Base-by-base conservation (phyloP, 2,329 filamentous ascomycete genomes). In the Fusarium bulbicola region DNA sequence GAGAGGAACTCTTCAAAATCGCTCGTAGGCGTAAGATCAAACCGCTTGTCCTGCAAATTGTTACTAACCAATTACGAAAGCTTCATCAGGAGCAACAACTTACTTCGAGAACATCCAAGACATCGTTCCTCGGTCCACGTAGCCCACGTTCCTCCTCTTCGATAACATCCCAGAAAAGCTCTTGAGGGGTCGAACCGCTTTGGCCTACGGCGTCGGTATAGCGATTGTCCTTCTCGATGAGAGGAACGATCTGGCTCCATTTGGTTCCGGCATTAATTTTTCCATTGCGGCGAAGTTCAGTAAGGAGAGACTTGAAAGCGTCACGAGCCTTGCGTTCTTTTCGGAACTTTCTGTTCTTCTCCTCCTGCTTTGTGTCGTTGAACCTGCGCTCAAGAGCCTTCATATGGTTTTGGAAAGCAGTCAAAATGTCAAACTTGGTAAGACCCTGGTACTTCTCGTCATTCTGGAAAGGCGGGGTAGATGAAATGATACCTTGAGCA, bases 101-200 rank as follows among this genome's bases (percentile, higher is more conserved):
- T 82, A 96, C 94, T 86, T 97, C 93, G 76, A 97, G 87, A 75
- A 96, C 94, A 83, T 97, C 95, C 73, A 96, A 85, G 43, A 97
- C 93, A 79, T 95, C 91, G 79, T 96, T 97, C 69, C 94, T 89
- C 54, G 92, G 92, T 56, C 90, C 91, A 69, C 95, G 92, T 53
- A 98, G 86, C n/a, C 92, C 91, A 65, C 93, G 91, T 79, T 99
- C 95, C 81, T 98, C 95, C 81, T 97, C 95, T 81, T 98, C 96
- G 32, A 98, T 88, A 53, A 95, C 86, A 80, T 99, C 96, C 94
- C 95, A 98, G 85, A 99, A 98, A 12, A 99, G 86, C 78, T 98
- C 95, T 73, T 97, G 88, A 20, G 96, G 94, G 9, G 90, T 93
- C 9, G 95, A 97, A 63, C 95, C 95, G 66, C 89, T 84, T 79